These are phyloP conservation scores for Amanita brunnescens DNA, from an alignment of 768 basidiomycete genomes.

Conservation along the genomic window DNA sequence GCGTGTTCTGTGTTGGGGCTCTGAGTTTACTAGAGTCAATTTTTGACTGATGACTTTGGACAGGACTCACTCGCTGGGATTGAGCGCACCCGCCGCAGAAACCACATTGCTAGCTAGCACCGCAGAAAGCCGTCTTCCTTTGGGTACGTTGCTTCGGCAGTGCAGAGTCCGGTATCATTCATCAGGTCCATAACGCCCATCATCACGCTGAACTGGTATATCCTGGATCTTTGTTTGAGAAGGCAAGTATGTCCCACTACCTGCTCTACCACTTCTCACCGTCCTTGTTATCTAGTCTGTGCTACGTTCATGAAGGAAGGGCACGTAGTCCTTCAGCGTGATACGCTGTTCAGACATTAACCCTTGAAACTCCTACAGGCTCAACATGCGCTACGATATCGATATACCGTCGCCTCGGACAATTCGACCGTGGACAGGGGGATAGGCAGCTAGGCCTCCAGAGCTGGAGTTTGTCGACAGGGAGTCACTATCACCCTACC, in stretches of 20 bases:
- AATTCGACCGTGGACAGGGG: constrained; percentile 67
- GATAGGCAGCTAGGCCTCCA: constrained; percentile 67
- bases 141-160: constrained; percentile 56
- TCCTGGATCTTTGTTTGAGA: constrained; percentile 69
- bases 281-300: constrained; percentile 49
- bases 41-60: background rate
- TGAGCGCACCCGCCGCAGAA: constrained; percentile 65
- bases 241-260: too few relatives aligned
- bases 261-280: too few relatives aligned
- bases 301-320: constrained; percentile 87
- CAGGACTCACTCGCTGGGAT: constrained; percentile 75
- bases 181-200: constrained; percentile 70
- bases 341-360: background rate
- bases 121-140: constrained; percentile 67
- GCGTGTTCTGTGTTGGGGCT: too few relatives aligned
- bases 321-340: constrained; percentile 48
- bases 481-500: too few relatives aligned
- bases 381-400: constrained; percentile 86
- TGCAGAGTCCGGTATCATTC: constrained; percentile 43
- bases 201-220: constrained; percentile 87
- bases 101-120: constrained; percentile 62
- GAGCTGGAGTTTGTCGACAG: constrained; percentile 53
- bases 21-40: background rate
- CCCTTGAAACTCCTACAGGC: constrained; percentile 34
- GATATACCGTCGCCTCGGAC: constrained; percentile 73